Evolutionary conservation across 257 asterid species (phyloP).

Genomic region (Solanum etuberosum): DNA sequence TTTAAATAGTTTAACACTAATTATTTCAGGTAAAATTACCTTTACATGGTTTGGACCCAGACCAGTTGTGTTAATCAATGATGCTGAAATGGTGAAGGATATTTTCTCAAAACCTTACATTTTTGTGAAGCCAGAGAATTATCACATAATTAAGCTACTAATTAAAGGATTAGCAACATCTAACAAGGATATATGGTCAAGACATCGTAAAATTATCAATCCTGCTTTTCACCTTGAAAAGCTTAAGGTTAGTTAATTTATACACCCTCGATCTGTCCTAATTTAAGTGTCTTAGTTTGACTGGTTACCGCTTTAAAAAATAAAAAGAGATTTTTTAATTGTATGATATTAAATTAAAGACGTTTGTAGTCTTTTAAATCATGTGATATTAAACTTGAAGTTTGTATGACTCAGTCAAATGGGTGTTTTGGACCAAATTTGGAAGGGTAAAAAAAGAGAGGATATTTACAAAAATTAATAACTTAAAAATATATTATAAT

Average conservation of each 20-base stretch:
- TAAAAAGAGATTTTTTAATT: no score
- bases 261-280: no score
- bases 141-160: conserved; percentile 14
- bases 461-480: not conserved
- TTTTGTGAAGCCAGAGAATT: conserved; percentile 23
- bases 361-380: no score
- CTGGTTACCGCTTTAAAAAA: no score
- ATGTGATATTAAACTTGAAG: no score
- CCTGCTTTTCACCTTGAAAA: conserved; percentile 48
- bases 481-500: no score
- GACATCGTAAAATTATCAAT: conserved; percentile 37
- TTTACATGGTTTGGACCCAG: conserved; percentile 34
- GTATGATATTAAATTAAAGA: not conserved
- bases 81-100: conserved; percentile 28
- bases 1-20: not conserved
- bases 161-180: conserved; percentile 27
- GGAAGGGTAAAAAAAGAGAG: not conserved
- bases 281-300: no score
- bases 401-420: no score
- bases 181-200: conserved; percentile 38
- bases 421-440: no score
- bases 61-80: conserved; percentile 22
- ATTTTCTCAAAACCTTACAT: conserved; percentile 26
- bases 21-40: conserved; percentile 29
- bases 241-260: conserved; percentile 20